Conservation (phyloP, 2,329 filamentous ascomycete species). For the Fusarium sp. region DNA sequence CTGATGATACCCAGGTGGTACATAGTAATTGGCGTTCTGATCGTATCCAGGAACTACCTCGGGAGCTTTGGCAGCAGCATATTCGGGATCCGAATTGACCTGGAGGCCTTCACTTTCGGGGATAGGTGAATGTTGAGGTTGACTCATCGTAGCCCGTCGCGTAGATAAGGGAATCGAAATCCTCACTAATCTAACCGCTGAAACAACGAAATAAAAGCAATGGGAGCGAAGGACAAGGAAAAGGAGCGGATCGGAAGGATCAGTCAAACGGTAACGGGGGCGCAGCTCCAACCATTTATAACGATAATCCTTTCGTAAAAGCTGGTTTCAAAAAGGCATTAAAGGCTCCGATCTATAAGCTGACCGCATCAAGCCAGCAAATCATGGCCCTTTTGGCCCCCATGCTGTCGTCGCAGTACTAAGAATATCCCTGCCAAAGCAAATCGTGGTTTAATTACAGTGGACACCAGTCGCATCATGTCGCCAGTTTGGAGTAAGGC, state of each 20-base stretch:
- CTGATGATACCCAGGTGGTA: conserved; percentile 20
- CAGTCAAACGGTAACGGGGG: background rate
- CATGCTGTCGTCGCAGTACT: conserved; percentile 2
- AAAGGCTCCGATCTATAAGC: conserved; percentile 31
- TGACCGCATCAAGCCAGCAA: conserved; percentile 30
- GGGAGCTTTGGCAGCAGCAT: conserved; percentile 26
- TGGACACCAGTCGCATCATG: background rate
- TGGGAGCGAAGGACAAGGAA: background rate
- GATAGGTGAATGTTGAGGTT: conserved; percentile 2
- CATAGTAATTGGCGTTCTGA: conserved; percentile 18
- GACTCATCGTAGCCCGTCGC: conserved; percentile 22
- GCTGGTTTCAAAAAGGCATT: conserved; percentile 24
- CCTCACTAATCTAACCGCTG: background rate
- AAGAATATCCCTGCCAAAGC: conserved; percentile 12
- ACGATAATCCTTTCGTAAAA: conserved; percentile 11
- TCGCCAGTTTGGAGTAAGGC: background rate
- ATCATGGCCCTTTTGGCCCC: conserved; percentile 22
- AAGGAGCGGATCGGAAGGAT: background rate
- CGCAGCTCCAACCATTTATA: conserved; percentile 21
- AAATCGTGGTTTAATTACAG: conserved; percentile 3
- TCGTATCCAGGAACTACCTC: conserved; percentile 19
- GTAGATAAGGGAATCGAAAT: background rate
- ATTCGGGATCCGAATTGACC: conserved; percentile 27
- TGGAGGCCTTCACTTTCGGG: conserved; percentile 37
- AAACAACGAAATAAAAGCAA: background rate